Conservation (phyloP, 139 green algal species). For the Tetraselmis chui region DNA sequence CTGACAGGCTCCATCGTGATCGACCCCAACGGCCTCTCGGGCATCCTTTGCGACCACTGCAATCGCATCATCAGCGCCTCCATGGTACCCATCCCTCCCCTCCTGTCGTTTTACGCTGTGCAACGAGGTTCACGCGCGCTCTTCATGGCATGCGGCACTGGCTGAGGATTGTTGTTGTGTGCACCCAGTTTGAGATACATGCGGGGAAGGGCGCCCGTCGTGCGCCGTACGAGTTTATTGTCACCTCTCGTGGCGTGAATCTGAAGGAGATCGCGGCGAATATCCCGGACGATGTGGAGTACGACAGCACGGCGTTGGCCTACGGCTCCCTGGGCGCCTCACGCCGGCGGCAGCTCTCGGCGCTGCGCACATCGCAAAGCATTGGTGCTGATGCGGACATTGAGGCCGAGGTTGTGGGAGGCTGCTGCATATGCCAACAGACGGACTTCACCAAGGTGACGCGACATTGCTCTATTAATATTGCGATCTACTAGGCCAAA, state of each 20-base stretch:
- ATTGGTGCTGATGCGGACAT: background rate
- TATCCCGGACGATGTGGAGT: background rate
- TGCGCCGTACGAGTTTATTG: slow-evolving; percentile 76
- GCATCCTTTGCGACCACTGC: slow-evolving; percentile 83
- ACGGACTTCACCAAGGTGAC: background rate
- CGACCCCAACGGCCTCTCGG: slow-evolving; percentile 24
- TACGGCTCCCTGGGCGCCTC: background rate
- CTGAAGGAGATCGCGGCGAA: slow-evolving; percentile 41
- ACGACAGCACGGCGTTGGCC: background rate
- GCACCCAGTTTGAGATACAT: slow-evolving; percentile 73
- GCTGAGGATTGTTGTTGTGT: background rate
- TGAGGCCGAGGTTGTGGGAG: background rate
- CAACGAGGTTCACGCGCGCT: no score
- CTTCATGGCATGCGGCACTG: background rate
- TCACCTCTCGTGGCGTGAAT: slow-evolving; percentile 46
- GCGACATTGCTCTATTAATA: no score
- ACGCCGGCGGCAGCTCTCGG: background rate
- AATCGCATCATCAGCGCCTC: slow-evolving; percentile 36
- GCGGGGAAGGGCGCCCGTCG: slow-evolving; percentile 50
- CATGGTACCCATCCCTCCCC: no score
- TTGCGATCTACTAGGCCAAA: no score
- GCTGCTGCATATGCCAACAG: background rate
- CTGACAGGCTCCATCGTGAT: slow-evolving; percentile 54
- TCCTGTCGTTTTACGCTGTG: no score
- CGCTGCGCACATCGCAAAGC: background rate